Conservation (phyloP, 1,284 basidiomycete species). For the Mycosarcoma maydis region DNA sequence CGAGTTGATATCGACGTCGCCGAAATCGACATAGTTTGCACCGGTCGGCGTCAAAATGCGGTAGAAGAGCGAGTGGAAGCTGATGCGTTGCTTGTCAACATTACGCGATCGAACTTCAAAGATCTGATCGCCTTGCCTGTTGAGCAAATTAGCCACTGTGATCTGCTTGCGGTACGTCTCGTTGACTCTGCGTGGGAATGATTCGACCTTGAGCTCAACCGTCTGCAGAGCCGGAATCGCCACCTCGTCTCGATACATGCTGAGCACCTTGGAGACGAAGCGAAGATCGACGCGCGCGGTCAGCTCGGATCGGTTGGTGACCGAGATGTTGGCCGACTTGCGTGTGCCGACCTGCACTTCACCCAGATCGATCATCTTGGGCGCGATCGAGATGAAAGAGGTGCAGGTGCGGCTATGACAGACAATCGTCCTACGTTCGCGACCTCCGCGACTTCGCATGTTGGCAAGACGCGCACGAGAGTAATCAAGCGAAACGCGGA, state of each 20-base stretch:
- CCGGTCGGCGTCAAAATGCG: slow-evolving; percentile 70
- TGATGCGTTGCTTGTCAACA: slow-evolving; percentile 70
- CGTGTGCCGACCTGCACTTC: slow-evolving; percentile 70
- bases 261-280: slow-evolving; percentile 70
- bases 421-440: slow-evolving; percentile 66
- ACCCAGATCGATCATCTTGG: slow-evolving; percentile 69
- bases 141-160: slow-evolving; percentile 68
- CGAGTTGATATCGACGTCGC: slow-evolving; percentile 70
- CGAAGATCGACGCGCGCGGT: slow-evolving; percentile 70
- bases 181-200: slow-evolving; percentile 71
- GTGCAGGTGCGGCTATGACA: slow-evolving; percentile 70
- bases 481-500: slow-evolving; percentile 69
- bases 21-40: slow-evolving; percentile 71
- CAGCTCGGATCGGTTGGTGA: slow-evolving; percentile 69
- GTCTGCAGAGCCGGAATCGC: slow-evolving; percentile 69
- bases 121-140: slow-evolving; percentile 68
- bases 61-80: slow-evolving; percentile 71
- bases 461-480: slow-evolving; percentile 59
- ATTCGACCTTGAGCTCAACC: slow-evolving; percentile 70
- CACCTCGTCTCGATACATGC: slow-evolving; percentile 70
- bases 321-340: slow-evolving; percentile 68
- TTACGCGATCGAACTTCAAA: slow-evolving; percentile 70
- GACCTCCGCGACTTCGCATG: slow-evolving; percentile 58
- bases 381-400: slow-evolving; percentile 69
- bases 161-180: slow-evolving; percentile 70